These are phyloP conservation scores for Beauveria bassiana DNA, from an alignment of 2,329 filamentous ascomycete genomes.

Conservation along the genomic window DNA sequence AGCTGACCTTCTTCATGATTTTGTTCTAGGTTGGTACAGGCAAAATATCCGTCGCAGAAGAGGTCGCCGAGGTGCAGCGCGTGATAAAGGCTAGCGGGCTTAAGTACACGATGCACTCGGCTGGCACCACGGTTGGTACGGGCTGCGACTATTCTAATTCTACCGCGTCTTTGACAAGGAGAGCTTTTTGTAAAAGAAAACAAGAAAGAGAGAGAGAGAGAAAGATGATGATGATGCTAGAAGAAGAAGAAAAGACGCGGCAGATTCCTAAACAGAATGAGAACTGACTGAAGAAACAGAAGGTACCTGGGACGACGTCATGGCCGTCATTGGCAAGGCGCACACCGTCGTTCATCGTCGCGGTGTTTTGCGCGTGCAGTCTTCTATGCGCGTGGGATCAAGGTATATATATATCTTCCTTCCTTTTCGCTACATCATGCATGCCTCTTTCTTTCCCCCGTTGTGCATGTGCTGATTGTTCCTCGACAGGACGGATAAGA, in stretches of 20 bases:
- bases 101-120: constrained; percentile 83
- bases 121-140: constrained; percentile 85
- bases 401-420: constrained; percentile 44
- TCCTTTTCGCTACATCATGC: not conserved
- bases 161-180: not conserved
- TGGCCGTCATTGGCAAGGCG: constrained; percentile 77
- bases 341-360: constrained; percentile 69
- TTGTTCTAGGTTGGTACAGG: constrained; percentile 65
- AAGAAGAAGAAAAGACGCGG: too few species aligned
- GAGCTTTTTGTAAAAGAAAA: not conserved
- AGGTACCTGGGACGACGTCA: constrained; percentile 84
- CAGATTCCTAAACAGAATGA: not conserved
- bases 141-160: constrained; percentile 21
- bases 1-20: not conserved
- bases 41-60: constrained; percentile 65
- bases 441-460: not conserved
- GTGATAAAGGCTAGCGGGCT: constrained; percentile 75
- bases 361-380: constrained; percentile 78
- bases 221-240: too few species aligned
- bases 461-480: not conserved
- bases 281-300: constrained; percentile 43
- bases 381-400: constrained; percentile 77
- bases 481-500: constrained; percentile 66
- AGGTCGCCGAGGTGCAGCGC: constrained; percentile 83
- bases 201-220: not conserved